Evolutionary conservation across 2,329 filamentous ascomycete species (phyloP).

Genomic region (Colletotrichum siamense): DNA sequence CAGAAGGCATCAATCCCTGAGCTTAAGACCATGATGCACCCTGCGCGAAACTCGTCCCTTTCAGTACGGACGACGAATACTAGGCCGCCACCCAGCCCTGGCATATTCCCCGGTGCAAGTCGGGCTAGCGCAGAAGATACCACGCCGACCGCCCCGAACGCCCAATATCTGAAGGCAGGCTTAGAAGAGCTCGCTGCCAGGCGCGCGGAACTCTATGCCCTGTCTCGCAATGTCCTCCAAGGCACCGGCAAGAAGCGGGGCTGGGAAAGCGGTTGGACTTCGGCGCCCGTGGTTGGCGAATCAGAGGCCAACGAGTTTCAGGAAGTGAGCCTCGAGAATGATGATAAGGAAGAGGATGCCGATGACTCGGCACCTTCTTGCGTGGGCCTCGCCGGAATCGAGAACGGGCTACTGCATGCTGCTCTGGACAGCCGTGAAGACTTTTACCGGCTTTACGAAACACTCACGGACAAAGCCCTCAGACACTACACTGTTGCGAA

Average conservation of each 20-base stretch:
- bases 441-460: constrained; percentile 73
- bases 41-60: constrained; percentile 68
- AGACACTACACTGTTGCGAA: constrained; percentile 83
- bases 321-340: constrained; percentile 60
- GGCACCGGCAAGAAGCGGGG: constrained; percentile 72
- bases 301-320: constrained; percentile 56
- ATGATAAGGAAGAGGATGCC: constrained; percentile 27
- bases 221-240: constrained; percentile 82
- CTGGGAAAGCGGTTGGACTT: constrained; percentile 80
- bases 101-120: constrained; percentile 56
- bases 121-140: constrained; percentile 41
- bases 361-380: constrained; percentile 21
- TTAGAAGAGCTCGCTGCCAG: constrained; percentile 83
- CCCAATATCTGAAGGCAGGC: constrained; percentile 65
- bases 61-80: constrained; percentile 36
- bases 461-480: constrained; percentile 83
- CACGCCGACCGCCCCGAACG: constrained; percentile 32
- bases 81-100: constrained; percentile 53
- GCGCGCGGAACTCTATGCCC: constrained; percentile 79
- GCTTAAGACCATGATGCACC: constrained; percentile 75
- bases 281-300: constrained; percentile 57
- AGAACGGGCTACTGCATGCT: constrained; percentile 61
- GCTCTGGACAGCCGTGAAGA: constrained; percentile 67
- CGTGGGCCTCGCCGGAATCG: constrained; percentile 45
- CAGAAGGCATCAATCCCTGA: constrained; percentile 69